phyloP scores from a whole-genome alignment of 305 asterid species.

The Stenogyne calaminthoides region DNA sequence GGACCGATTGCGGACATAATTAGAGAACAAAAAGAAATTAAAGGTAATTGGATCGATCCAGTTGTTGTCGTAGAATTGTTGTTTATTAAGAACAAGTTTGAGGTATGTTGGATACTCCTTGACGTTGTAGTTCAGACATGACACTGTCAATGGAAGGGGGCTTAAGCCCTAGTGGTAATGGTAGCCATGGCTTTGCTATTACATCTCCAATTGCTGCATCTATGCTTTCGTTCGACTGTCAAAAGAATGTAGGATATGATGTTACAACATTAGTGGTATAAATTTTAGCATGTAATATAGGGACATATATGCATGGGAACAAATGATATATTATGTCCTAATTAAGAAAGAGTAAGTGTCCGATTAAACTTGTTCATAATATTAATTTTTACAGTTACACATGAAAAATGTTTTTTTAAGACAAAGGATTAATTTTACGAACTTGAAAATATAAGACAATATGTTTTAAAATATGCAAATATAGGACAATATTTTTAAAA shows the following conservation, averaged over 20 bases:
- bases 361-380: too few species aligned
- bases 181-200: slow-evolving; percentile 76
- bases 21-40: neutral
- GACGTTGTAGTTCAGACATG: slow-evolving; percentile 64
- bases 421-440: too few species aligned
- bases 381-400: too few species aligned
- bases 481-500: too few species aligned
- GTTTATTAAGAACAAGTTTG: slow-evolving; percentile 32
- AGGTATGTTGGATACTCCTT: slow-evolving; percentile 68
- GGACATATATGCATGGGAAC: neutral
- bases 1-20: neutral
- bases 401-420: too few species aligned
- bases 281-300: neutral
- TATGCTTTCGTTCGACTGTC: slow-evolving; percentile 50
- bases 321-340: neutral
- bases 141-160: slow-evolving; percentile 73
- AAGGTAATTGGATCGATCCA: slow-evolving; percentile 2
- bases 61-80: slow-evolving; percentile 52
- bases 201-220: slow-evolving; percentile 57
- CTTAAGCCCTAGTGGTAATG: slow-evolving; percentile 83
- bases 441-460: too few species aligned
- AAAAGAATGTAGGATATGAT: neutral
- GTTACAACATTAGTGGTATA: neutral
- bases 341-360: too few species aligned
- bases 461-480: too few species aligned